Evolutionary conservation across 192 early-diverging fungal genomes (phyloP), one percentile per base, ranked within the genome.

Genomic region (Coemansia sp.): DNA sequence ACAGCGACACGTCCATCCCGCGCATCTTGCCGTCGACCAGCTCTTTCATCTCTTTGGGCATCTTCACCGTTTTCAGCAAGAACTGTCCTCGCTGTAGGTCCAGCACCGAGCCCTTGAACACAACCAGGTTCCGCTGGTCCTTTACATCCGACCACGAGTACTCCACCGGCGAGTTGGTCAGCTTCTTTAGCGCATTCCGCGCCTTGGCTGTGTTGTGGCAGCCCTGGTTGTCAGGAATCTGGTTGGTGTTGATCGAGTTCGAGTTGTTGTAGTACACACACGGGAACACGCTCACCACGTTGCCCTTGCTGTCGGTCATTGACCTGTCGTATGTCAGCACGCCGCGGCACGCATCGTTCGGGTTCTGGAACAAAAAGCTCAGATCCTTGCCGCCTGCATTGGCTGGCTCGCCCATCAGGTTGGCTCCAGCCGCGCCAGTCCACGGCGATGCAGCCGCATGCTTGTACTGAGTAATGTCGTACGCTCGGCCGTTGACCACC

Each of bases 41-140:
- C 25, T 66, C 53, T 21, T 66, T 19, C 62, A 84, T 56, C 9
- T 67, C 58, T 5, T 17, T 5, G 3, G 75, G 65, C 12, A 75
- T 25, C 48, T 51, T 61, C 21, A 89, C 84, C 29, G 83, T 85
- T 19, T 83, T 70, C 3, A 85, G 83, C 25, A 89, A 62, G 76
- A 82, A 90, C 64, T 84, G 65, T 1, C 89, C 64, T 17, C 86
- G 83, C 47, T 72, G 71, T 51, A 95, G 63, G 64, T 95, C 92
- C 39, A 91, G 81, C 12, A 93, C 87, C 39, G 87, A 82, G 24
- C 91, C 91, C 68, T 91, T 93, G 70, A 85, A 93, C 24, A 90
- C 88, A 8, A 87, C 86, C 38, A 86, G 74, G 56, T 89, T 79
- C 11, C 76, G 69, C 57, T 89, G 88, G 45, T 74, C 76, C 23